A percentile compares a stretch with the other conserved stretches of the same genome.
phyloP scores from a whole-genome alignment of 257 asterid species.

The Ophiorrhiza pumila region DNA sequence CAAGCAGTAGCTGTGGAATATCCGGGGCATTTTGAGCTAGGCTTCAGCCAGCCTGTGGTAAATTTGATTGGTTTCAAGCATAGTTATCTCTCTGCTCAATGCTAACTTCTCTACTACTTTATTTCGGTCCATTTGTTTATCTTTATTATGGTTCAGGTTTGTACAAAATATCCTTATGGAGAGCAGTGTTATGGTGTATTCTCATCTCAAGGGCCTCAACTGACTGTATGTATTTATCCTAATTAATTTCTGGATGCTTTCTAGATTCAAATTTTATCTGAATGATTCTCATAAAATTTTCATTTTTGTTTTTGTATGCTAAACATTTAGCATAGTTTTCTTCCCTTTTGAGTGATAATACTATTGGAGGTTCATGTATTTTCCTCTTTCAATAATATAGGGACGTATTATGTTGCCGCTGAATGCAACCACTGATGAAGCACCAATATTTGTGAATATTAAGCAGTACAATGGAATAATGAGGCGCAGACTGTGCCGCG shows the following conservation, averaged over 20 bases:
- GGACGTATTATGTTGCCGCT: constrained; percentile 77
- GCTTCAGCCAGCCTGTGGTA: constrained; percentile 25
- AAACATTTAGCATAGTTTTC: background rate
- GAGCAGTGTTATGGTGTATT: constrained; percentile 47
- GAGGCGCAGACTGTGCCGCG: constrained; percentile 72
- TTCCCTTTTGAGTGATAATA: background rate
- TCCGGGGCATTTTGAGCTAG: constrained; percentile 21
- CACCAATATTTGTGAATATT: constrained; percentile 64
- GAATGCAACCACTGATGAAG: constrained; percentile 50
- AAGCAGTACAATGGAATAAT: constrained; percentile 80
- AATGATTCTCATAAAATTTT: background rate
- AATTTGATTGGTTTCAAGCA: background rate
- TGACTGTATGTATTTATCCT: constrained; percentile 32
- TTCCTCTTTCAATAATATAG: constrained; percentile 25
- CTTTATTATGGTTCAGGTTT: constrained; percentile 34
- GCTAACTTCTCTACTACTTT: background rate
- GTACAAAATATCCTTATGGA: constrained; percentile 47
- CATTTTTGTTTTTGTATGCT: background rate
- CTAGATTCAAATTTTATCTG: background rate
- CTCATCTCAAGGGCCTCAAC: constrained; percentile 44
- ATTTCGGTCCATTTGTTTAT: background rate
- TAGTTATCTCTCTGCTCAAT: background rate
- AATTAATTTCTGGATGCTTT: background rate
- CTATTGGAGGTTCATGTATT: background rate
- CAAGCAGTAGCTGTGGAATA: constrained; percentile 15